Evolutionary conservation across 495 filamentous ascomycete genomes (phyloP), one percentile per base, ranked within the genome.

Genomic region (Aspergillus haitiensis): DNA sequence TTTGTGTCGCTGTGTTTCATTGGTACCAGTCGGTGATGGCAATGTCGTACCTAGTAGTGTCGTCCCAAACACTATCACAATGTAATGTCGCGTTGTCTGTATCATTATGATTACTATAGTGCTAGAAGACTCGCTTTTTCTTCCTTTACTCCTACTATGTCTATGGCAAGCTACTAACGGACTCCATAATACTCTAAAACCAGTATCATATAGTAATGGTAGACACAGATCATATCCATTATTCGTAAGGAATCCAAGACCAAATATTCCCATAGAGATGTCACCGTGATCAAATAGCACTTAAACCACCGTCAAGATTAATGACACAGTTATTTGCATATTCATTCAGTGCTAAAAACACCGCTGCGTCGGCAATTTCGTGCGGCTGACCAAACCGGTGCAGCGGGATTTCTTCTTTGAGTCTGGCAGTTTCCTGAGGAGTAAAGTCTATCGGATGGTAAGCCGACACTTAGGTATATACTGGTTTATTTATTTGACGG

Each of bases 241-340:
- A 8, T 46, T 5, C 15, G 5, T 11, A 40, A 47, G 27, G 44
- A 8, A 9, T 27, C 21, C 21, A 27, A 27, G 21, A 27, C 21
- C 21, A 40, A 10, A 2, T 40, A 40, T 40, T 11, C 1, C 2
- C 5, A 40, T 40, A 40, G 1, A 40, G 9, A 40, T 40, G 37
- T 52, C 21, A 16, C 36, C 1, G 1, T 49, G 36, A 16, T 65
- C 66, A 89, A 16, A 80, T 73, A 12, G 88, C 88, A 64, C 89
- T 91, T 55, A 93, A 66, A 1, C 91, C 91, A 15, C 91, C 91
- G 69, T 95, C 91, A n/a, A 96, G 78, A 65, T 91, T 92, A 8
- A 96, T 78, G 31, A 92, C 81, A 72, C 90, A 92, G 56, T 93
- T 93, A 66, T 92, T 91, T 8, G 89, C 86, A 68, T 92, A 96